These are phyloP conservation scores for Hortaea sp. DNA, from an alignment of 2,329 filamentous ascomycete species.

Conservation along the genomic window DNA sequence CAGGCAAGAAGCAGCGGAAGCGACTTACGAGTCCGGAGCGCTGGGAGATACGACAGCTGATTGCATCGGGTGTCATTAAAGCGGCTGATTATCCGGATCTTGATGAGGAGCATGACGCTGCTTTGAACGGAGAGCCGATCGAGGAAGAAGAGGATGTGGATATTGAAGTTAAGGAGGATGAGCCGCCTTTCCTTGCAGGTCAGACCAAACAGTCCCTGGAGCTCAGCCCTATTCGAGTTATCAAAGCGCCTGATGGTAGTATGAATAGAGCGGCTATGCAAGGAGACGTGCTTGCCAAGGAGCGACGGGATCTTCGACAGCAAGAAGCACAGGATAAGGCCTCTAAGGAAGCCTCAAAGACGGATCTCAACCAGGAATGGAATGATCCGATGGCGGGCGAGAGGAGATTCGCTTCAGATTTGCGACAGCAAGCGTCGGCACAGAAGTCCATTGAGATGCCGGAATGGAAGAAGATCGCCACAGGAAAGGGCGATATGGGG, in stretches of 20 bases:
- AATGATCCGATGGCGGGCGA: conserved; percentile 92
- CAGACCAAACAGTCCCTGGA: conserved; percentile 96
- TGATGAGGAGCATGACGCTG: conserved; percentile 86
- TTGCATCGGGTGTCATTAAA: conserved; percentile 87
- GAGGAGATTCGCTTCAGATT: conserved; percentile 78
- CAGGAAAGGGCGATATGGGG: conserved; percentile 71
- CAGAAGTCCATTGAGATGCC: conserved; percentile 58
- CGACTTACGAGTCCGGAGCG: conserved; percentile 91
- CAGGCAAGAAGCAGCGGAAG: conserved; percentile 61
- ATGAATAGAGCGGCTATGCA: conserved; percentile 95
- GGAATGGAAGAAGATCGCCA: conserved; percentile 77
- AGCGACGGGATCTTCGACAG: conserved; percentile 78
- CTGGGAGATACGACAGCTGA: conserved; percentile 95
- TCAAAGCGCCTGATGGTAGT: conserved; percentile 96
- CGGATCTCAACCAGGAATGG: conserved; percentile 85
- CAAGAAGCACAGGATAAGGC: conserved; percentile 73
- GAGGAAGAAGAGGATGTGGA: conserved; percentile 95
- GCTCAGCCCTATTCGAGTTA: conserved; percentile 86
- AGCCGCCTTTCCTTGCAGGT: conserved; percentile 88
- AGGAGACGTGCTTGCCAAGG: conserved; percentile 77
- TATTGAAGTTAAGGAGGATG: conserved; percentile 92
- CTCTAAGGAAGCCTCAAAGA: conserved; percentile 63
- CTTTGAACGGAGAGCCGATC: conserved; percentile 75
- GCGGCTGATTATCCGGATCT: conserved; percentile 90
- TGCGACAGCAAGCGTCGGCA: conserved; percentile 52